Base-by-base conservation (phyloP, 2,329 filamentous ascomycete species). In the Metarhizium brunneum region DNA sequence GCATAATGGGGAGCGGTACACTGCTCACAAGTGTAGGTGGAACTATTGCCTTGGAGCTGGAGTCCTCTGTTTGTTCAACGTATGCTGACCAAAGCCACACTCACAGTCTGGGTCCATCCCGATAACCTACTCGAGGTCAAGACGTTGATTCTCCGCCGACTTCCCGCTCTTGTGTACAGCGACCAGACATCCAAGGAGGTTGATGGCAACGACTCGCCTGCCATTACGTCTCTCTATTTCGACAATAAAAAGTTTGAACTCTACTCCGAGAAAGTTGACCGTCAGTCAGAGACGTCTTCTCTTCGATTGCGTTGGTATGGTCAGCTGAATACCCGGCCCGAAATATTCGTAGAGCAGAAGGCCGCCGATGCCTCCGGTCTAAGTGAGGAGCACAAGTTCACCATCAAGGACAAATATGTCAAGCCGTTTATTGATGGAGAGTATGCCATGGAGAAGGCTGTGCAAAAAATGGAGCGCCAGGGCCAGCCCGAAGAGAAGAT, bases 61-160 rank as follows among this genome's bases (percentile, higher is more conserved):
- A 35, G 32, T 11, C 32, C 20, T 48, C 13, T n/a, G 25, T 11
- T 48, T 3, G 25, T 18, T 10, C 14, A 35, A 47, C 66, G 77
- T 65, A 77, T 55, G 51, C 51, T 55, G 32, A 54, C 49, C 20
- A 43, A 45, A 47, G 49, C 36, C n/a, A 7, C 18, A 7, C 55
- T 25, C 25, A 88, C 32, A 88, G 85, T 96, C 76, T 99, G 94
- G 94, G 87, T 99, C 6, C 94, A 99, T 69, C 82, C 85, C 36
- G 94, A 99, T 65, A 97, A 99, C 72, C 78, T 97, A 32, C 84
- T 97, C 62, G 94, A 99, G 74, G 90, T 97, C 69, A 96, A 97
- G 79, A 97, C 94, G 5, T 85, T 90, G 65, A 95, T 99, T 59
- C 82, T 97, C 36, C 89, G 94, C 59, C 89, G 89, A 56, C 80